phyloP scores from a whole-genome alignment of 768 basidiomycete genomes.

The Suillus placidus region DNA sequence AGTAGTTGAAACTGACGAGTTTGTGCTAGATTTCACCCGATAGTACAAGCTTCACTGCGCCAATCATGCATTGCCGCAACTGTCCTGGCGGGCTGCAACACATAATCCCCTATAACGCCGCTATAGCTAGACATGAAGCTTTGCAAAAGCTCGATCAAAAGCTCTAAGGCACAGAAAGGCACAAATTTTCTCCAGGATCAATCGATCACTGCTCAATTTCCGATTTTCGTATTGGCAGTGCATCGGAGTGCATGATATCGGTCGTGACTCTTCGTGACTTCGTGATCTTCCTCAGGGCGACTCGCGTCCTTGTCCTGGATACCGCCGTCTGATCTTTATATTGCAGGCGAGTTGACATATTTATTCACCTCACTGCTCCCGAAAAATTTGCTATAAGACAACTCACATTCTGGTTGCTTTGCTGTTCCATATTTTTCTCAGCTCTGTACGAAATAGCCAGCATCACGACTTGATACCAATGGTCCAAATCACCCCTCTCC shows the following conservation, averaged over 20 bases:
- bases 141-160: neutral
- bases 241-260: no score
- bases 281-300: conserved; percentile 3
- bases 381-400: neutral
- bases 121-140: neutral
- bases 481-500: conserved; percentile 26
- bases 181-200: neutral
- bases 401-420: neutral
- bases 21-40: neutral
- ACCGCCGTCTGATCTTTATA: neutral
- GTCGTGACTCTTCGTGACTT: neutral
- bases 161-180: neutral
- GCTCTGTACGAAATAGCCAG: neutral
- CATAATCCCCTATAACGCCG: neutral
- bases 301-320: neutral
- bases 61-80: neutral
- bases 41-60: neutral
- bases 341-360: neutral
- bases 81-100: neutral
- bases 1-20: neutral
- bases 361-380: neutral
- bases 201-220: neutral
- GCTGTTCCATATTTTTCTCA: neutral
- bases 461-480: conserved; percentile 11
- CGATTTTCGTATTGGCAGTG: neutral